Evolutionary conservation across 2,329 filamentous ascomycete species (phyloP).

Genomic region (Colletotrichum phormii): DNA sequence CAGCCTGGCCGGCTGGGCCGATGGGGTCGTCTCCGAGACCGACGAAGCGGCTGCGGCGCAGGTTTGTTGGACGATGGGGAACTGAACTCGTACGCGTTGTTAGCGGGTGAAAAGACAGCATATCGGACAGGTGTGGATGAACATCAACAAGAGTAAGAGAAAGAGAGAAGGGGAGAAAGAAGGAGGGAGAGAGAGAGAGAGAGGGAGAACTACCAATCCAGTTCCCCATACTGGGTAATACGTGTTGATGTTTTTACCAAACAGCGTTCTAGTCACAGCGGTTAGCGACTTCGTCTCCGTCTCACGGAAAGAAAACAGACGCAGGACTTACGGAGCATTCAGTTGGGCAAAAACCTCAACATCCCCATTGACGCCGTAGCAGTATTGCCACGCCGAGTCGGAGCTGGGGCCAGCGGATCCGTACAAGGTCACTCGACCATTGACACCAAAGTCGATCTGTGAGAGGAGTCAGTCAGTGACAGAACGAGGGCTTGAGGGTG

Average conservation of each 20-base stretch:
- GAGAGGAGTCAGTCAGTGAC: not conserved
- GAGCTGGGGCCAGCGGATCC: not conserved
- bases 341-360: not conserved
- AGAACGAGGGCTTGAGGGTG: too few species aligned
- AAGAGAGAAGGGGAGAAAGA: too few species aligned
- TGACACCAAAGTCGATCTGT: constrained; percentile 6
- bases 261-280: not conserved
- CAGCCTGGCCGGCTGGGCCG: not conserved
- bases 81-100: not conserved
- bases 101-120: too few species aligned
- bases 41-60: not conserved
- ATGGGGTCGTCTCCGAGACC: not conserved
- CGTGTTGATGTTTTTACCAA: not conserved
- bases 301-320: not conserved
- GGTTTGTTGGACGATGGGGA: not conserved
- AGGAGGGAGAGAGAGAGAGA: too few species aligned
- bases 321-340: constrained; percentile 8
- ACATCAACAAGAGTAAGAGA: too few species aligned
- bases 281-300: too few species aligned
- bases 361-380: constrained; percentile 4
- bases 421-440: not conserved
- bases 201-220: not conserved
- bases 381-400: not conserved
- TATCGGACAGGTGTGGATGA: too few species aligned
- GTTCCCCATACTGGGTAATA: not conserved